Conservation (phyloP, 1,139 yeast species). For the Suhomyces bokatorum region DNA sequence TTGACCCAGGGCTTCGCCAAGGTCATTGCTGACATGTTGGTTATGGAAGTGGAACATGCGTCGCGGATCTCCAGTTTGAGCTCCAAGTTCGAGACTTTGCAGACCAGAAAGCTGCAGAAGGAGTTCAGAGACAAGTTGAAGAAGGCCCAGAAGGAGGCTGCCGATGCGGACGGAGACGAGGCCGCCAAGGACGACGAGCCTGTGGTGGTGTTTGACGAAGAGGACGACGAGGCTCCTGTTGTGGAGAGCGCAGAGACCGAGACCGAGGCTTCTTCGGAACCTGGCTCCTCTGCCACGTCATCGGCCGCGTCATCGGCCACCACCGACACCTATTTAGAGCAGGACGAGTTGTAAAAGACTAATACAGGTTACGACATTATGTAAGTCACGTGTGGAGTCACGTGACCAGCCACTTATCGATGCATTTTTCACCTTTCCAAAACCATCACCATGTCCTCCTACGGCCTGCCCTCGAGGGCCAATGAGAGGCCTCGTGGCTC, state of each 20-base stretch:
- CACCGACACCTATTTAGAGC: constrained; percentile 1
- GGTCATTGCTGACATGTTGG: constrained; percentile 33
- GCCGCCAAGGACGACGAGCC: constrained; percentile 3
- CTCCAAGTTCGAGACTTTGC: constrained; percentile 33
- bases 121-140: constrained; percentile 36
- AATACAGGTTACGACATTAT: neutral
- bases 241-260: neutral
- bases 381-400: neutral
- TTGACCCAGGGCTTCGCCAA: constrained; percentile 36
- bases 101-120: constrained; percentile 37
- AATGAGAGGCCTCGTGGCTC: neutral
- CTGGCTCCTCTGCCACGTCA: neutral
- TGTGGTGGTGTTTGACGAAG: constrained; percentile 10
- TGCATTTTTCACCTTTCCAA: neutral
- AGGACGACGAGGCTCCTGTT: constrained; percentile 5
- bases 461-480: neutral
- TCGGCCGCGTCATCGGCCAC: neutral
- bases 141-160: constrained; percentile 15
- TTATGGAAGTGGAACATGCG: constrained; percentile 41
- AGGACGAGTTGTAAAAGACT: constrained; percentile 9
- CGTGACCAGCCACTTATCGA: neutral
- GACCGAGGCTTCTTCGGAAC: neutral
- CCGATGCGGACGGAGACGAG: constrained; percentile 5
- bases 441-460: constrained; percentile 1
- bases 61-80: constrained; percentile 42